Evolutionary conservation across 192 early-diverging fungal species (phyloP), one percentile per base, ranked within the genome.

Genomic region (Coemansia sp.): DNA sequence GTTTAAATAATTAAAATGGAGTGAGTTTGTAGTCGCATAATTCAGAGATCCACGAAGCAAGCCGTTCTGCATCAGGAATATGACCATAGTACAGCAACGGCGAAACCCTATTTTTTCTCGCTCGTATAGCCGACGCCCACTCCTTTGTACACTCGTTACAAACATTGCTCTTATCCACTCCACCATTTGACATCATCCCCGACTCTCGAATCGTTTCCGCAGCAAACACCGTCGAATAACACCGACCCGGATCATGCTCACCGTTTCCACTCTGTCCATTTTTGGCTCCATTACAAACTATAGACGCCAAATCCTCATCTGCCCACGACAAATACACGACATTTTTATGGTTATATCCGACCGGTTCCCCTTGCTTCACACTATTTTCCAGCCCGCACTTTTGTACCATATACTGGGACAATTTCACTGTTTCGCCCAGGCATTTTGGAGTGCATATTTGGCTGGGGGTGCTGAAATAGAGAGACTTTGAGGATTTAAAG

Each of bases 31-130:
- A 81, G 22, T 66, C 66, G 25, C 78, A 81, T 50, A 74, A 65
- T 23, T 81, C 78, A 0, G 72, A 75, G 17, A 81, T 72, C 78
- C 78, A 81, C 4, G 72, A 59, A 5, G 78, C 78, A 21, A 81
- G 78, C 1, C 66, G 65, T 0, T 41, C 47, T 4, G 78, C 56
- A 63, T 81, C 73, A 0, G 78, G 69, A 38, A 81, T 75, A 49
- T 81, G 78, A 1, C 78, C 78, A 57, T 81, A 81, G 55, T 81
- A 81, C 8, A 81, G 60, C 24, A 81, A 41, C 12, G 78, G 78
- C 12, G 78, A 72, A 14, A 75, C 50, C 19, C 62, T 65, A 43
- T 67, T 52, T 41, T 71, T 68, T 58, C 66, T 66, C 5, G 48
- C 25, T 9, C 64, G 57, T 4, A 81, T 64, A 17, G 43, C 66